Evolutionary conservation across 2,329 filamentous ascomycete species (phyloP), one percentile per base, ranked within the genome.

Genomic region (Tympanopsis confertula): DNA sequence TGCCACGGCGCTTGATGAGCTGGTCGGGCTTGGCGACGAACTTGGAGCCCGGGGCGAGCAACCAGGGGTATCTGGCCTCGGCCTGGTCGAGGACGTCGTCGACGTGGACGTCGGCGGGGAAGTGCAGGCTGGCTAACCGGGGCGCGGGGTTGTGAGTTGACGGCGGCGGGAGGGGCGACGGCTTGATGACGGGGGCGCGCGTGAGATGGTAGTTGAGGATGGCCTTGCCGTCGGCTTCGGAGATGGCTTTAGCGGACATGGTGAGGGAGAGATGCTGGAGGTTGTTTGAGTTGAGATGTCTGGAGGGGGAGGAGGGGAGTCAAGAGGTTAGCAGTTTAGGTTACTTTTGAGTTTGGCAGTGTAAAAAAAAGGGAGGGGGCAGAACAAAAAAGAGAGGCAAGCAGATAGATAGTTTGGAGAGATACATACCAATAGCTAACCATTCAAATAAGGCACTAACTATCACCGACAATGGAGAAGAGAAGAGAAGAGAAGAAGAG

Each of bases 131-230:
- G 41, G 89, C 89, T 54, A 96, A 79, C 67, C 85, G 88, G 53
- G 88, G 71, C 44, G 91, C 80, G 50, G 91, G 70, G 71, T 96
- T 96, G 79, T 98, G 91, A 63, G 78, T 91, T 47, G 83, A 65
- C 47, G 83, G 72, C 49, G 74, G 61, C 51, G 88, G 86, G 41
- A 96, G 86, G 66, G 91, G 87, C 57, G 87, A 89, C 50, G 89
- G 85, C 83, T 95, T 96, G 78, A 98, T 94, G 64, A 94, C 83
- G 49, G 87, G 82, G 52, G 91, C 86, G 61, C 91, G 84, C 54
- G 91, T 96, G 68, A 98, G 87, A 75, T 96, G 91, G 78, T 96
- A 98, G 84, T 95, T 96, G 78, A 98, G 77, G 73, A 98, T 96
- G 77, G 91, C 91, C 84, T 98, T 98, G 78, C 91, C 91, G 72